These are phyloP conservation scores for Backusella parvicylindrica DNA, from an alignment of 192 early-diverging fungal genomes.

Conservation along the genomic window DNA sequence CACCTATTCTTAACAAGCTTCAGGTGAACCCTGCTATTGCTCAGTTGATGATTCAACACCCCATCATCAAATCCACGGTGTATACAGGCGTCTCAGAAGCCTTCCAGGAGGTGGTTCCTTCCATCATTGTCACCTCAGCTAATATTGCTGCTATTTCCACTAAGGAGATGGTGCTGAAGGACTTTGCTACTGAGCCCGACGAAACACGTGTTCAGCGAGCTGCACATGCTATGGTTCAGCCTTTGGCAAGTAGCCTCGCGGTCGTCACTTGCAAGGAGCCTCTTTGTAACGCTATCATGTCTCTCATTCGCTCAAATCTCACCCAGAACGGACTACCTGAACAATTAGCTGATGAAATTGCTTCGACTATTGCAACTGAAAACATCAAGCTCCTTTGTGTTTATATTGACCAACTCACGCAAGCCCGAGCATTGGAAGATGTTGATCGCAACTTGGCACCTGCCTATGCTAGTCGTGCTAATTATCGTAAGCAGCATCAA, in stretches of 20 bases:
- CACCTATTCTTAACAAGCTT: constrained; percentile 12
- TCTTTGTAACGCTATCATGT: constrained; percentile 75
- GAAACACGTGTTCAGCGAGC: constrained; percentile 88
- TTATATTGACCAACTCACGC: constrained; percentile 91
- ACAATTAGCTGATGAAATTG: constrained; percentile 76
- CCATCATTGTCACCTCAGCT: constrained; percentile 85
- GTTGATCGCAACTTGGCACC: constrained; percentile 75
- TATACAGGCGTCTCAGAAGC: constrained; percentile 88
- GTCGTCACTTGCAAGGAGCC: constrained; percentile 94
- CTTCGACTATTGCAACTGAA: constrained; percentile 81
- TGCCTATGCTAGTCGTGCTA: constrained; percentile 69
- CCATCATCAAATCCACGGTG: constrained; percentile 57
- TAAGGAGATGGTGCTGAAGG: constrained; percentile 88
- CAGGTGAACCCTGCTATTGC: constrained; percentile 24
- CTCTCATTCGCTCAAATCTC: constrained; percentile 60
- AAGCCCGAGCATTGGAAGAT: constrained; percentile 84
- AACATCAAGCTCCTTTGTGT: constrained; percentile 92
- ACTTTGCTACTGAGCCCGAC: constrained; percentile 92
- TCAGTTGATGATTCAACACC: constrained; percentile 19
- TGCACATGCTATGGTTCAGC: constrained; percentile 92
- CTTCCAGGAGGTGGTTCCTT: constrained; percentile 50
- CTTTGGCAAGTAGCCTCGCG: constrained; percentile 54
- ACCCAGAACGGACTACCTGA: constrained; percentile 72
- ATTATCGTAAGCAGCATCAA: constrained; percentile 54
- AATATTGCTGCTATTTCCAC: constrained; percentile 90